Conservation (phyloP, 1,139 yeast species). For the Geotrichum candidum region DNA sequence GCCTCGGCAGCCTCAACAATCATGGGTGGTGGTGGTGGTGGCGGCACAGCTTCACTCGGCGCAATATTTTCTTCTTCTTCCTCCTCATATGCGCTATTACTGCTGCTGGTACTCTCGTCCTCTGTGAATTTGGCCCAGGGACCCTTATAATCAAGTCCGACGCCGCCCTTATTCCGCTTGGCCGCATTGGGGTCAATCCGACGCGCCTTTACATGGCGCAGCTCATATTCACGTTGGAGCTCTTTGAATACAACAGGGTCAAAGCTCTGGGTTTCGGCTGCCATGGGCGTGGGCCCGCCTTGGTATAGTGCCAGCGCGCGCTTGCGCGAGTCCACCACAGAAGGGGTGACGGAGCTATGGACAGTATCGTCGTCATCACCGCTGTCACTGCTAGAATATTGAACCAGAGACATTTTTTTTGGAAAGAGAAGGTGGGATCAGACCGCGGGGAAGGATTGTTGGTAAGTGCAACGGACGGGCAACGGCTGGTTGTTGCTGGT, state of each 20-base stretch:
- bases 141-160: constrained; percentile 42
- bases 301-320: neutral
- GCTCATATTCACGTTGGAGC: constrained; percentile 37
- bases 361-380: neutral
- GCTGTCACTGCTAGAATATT: neutral
- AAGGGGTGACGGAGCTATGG: neutral
- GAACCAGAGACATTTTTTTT: neutral
- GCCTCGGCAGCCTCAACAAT: neutral
- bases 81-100: constrained; percentile 8
- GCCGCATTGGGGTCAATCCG: neutral
- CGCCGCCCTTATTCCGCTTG: constrained; percentile 30
- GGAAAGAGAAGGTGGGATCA: neutral
- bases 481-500: neutral
- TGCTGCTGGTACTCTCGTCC: constrained; percentile 3
- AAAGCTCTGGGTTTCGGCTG: constrained; percentile 36
- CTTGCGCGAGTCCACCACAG: neutral
- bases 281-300: neutral
- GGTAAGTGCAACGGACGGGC: too few species aligned
- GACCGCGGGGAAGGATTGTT: neutral
- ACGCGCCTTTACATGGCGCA: constrained; percentile 8
- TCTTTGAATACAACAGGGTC: constrained; percentile 41
- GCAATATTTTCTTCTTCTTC: constrained; percentile 5
- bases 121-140: constrained; percentile 52
- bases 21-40: constrained; percentile 20
- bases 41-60: neutral